Conservation (phyloP, 805 yeast species). For the Candida ovalis region DNA sequence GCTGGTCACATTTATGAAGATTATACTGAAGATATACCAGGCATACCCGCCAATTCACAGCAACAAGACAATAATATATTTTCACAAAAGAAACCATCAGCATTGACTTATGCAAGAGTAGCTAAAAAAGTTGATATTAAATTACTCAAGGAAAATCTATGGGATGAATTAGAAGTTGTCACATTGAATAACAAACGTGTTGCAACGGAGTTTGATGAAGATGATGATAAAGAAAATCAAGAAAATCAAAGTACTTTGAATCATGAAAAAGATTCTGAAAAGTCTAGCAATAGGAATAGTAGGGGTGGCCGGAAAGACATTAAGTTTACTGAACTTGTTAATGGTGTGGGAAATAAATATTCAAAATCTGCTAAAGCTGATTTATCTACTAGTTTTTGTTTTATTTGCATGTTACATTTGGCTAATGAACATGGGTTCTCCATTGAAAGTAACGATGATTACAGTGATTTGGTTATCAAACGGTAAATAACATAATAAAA, state of each 20-base stretch:
- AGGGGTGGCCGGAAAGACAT: constrained; percentile 11
- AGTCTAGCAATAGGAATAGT: constrained; percentile 5
- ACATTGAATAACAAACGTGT: constrained; percentile 25
- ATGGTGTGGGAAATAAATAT: constrained; percentile 35
- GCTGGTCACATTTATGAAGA: constrained; percentile 33
- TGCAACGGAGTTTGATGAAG: constrained; percentile 28
- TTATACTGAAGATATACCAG: constrained; percentile 32
- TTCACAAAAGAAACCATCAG: constrained; percentile 21
- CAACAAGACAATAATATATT: constrained; percentile 8
- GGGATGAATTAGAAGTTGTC: constrained; percentile 35
- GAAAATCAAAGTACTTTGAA: constrained; percentile 1
- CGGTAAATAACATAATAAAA: constrained; percentile 9
- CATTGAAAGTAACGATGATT: constrained; percentile 32
- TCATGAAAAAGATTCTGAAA: constrained; percentile 1
- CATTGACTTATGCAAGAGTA: constrained; percentile 40
- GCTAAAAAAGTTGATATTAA: constrained; percentile 48
- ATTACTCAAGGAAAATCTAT: constrained; percentile 42
- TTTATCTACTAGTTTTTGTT: constrained; percentile 47
- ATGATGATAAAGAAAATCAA: constrained; percentile 14
- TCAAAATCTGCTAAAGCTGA: constrained; percentile 36
- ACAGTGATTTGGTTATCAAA: constrained; percentile 35
- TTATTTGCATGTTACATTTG: constrained; percentile 45
- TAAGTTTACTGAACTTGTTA: constrained; percentile 34
- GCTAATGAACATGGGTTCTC: constrained; percentile 47
- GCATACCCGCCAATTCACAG: constrained; percentile 22